Evolutionary conservation across 2,329 filamentous ascomycete genomes (phyloP).

Genomic region (Mycosphaerella arachidis): DNA sequence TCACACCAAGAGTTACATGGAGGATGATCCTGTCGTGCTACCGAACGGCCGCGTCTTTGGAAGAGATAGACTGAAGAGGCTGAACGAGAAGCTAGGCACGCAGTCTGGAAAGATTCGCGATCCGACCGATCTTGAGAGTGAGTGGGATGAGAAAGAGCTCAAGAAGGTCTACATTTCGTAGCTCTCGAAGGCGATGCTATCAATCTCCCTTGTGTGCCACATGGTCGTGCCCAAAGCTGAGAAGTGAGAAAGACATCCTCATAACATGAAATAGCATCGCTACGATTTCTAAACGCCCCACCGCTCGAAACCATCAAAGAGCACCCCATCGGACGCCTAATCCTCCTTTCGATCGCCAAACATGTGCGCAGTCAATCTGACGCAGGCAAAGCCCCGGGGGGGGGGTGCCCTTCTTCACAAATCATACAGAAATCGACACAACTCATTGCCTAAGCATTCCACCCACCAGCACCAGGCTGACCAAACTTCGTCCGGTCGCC

Average conservation of each 20-base stretch:
- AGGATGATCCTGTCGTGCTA: constrained; percentile 77
- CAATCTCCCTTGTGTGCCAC: neutral
- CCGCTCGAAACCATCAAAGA: neutral
- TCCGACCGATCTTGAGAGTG: constrained; percentile 59
- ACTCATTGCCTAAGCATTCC: neutral
- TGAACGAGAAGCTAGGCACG: constrained; percentile 75
- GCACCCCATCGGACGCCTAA: neutral
- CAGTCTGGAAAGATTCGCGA: constrained; percentile 66
- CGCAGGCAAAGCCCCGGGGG: no score
- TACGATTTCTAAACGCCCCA: neutral
- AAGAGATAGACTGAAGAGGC: constrained; percentile 64
- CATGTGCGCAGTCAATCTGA: no score
- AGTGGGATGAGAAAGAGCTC: constrained; percentile 58
- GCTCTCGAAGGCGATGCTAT: neutral
- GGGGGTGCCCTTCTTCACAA: no score
- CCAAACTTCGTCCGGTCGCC: constrained; percentile 14
- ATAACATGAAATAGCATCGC: neutral
- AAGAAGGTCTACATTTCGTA: constrained; percentile 90
- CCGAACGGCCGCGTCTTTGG: constrained; percentile 88
- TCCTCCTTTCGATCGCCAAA: neutral
- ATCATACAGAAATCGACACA: neutral
- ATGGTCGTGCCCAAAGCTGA: neutral
- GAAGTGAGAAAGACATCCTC: neutral
- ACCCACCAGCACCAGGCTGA: constrained; percentile 9
- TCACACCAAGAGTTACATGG: constrained; percentile 89